phyloP scores from a whole-genome alignment of 2,329 filamentous ascomycete genomes.

The Aspergillus puulaauensis region DNA sequence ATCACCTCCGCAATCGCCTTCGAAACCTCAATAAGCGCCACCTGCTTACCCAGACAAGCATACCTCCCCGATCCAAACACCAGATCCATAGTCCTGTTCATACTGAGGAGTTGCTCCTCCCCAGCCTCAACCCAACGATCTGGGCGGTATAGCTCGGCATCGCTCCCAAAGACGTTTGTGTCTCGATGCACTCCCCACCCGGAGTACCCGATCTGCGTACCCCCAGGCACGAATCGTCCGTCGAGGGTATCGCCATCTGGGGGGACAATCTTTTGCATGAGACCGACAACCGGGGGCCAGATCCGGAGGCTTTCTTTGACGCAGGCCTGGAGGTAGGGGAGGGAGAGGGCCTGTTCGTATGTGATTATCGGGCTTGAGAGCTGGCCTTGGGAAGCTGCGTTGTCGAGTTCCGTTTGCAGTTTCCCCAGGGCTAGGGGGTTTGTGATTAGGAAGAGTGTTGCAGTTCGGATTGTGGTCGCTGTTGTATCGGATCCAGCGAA shows the following conservation, averaged over 20 bases:
- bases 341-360: neutral
- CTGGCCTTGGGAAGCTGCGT: neutral
- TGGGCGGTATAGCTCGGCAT: neutral
- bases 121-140: neutral
- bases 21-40: neutral
- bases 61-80: constrained; percentile 1
- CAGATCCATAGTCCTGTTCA: neutral
- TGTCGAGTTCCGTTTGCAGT: neutral
- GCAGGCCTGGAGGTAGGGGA: constrained; percentile 3
- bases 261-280: neutral
- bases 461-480: neutral
- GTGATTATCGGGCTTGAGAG: neutral
- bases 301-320: neutral
- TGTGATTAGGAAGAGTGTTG: neutral
- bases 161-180: neutral
- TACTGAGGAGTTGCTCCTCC: neutral
- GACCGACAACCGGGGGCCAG: neutral
- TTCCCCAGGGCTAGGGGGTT: neutral
- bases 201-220: neutral
- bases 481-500: constrained; percentile 1
- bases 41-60: neutral
- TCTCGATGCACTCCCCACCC: neutral
- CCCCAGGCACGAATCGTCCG: neutral
- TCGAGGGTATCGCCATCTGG: neutral
- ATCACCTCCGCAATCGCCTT: neutral